These are phyloP conservation scores for Chaetomium olivaceum DNA, from an alignment of 2,329 filamentous ascomycete species.

Conservation along the genomic window DNA sequence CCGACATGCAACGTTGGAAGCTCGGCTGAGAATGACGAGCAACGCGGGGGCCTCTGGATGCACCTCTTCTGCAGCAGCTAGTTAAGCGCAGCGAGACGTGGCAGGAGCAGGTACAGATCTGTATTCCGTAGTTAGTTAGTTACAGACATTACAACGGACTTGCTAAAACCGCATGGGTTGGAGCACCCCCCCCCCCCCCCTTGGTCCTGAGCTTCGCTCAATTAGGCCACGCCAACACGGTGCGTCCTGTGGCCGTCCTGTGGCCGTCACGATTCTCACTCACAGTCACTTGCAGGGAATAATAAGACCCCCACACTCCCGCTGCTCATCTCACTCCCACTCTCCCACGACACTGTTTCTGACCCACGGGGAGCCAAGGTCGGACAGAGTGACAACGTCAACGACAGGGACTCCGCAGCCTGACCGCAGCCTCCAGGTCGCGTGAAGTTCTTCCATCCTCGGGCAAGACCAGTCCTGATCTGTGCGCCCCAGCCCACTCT, in stretches of 20 bases:
- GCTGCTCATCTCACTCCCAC: slow-evolving; percentile 29
- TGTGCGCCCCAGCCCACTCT: neutral
- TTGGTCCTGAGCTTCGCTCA: slow-evolving; percentile 14
- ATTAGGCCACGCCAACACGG: slow-evolving; percentile 27
- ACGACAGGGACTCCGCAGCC: slow-evolving; percentile 22
- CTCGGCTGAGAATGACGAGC: neutral
- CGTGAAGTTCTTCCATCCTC: slow-evolving; percentile 22
- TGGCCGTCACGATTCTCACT: slow-evolving; percentile 23
- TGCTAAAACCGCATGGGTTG: slow-evolving; percentile 4
- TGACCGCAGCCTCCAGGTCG: slow-evolving; percentile 23
- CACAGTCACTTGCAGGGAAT: slow-evolving; percentile 25
- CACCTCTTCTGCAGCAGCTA: neutral
- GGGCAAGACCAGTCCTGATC: slow-evolving; percentile 5
- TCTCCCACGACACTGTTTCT: slow-evolving; percentile 31
- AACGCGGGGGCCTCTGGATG: neutral
- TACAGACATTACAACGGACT: too few species aligned
- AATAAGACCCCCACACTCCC: slow-evolving; percentile 37
- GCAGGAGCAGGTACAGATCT: slow-evolving; percentile 2
- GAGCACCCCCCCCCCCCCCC: slow-evolving; percentile 9
- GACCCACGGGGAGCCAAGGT: slow-evolving; percentile 30
- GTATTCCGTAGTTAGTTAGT: too few species aligned
- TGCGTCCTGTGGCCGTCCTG: slow-evolving; percentile 19
- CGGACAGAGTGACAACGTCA: slow-evolving; percentile 26
- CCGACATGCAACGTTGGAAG: neutral
- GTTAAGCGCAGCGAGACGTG: slow-evolving; percentile 1